Conservation (phyloP, 192 early-diverging fungal genomes). For the Coemansia asiatica region DNA sequence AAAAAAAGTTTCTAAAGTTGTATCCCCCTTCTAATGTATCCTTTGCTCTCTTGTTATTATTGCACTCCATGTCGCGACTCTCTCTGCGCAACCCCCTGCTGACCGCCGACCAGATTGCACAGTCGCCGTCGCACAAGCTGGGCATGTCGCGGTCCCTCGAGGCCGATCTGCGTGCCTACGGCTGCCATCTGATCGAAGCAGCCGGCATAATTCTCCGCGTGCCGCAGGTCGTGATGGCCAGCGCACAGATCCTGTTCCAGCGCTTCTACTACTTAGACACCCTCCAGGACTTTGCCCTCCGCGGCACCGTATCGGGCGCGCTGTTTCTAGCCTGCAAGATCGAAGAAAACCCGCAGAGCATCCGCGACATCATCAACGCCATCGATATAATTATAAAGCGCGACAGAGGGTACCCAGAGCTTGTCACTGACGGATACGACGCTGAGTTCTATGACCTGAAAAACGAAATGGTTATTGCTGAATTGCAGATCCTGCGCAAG, state of each 20-base stretch:
- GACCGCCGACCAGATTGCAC: conserved; percentile 67
- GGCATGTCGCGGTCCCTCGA: conserved; percentile 69
- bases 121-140: conserved; percentile 64
- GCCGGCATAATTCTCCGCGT: conserved; percentile 76
- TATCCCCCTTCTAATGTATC: too few relatives aligned
- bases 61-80: conserved; percentile 51
- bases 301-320: conserved; percentile 68
- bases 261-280: conserved; percentile 87
- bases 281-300: conserved; percentile 68
- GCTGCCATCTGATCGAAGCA: conserved; percentile 80
- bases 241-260: conserved; percentile 90
- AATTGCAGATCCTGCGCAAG: conserved; percentile 84
- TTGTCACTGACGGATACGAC: conserved; percentile 63
- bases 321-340: conserved; percentile 77
- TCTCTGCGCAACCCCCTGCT: conserved; percentile 79
- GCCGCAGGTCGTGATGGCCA: conserved; percentile 93
- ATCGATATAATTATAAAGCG: conserved; percentile 69
- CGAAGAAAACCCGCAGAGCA: conserved; percentile 75
- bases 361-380: conserved; percentile 83
- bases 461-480: conserved; percentile 74
- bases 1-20: conserved; percentile 1
- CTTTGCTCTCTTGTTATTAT: background rate
- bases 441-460: conserved; percentile 74
- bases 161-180: conserved; percentile 69
- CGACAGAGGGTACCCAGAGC: conserved; percentile 52